Percentiles rank a stretch among this genome's conserved stretches.
These are phyloP conservation scores for Rubroboletus pulcherrimus DNA, from an alignment of 768 basidiomycete species.

Conservation along the genomic window DNA sequence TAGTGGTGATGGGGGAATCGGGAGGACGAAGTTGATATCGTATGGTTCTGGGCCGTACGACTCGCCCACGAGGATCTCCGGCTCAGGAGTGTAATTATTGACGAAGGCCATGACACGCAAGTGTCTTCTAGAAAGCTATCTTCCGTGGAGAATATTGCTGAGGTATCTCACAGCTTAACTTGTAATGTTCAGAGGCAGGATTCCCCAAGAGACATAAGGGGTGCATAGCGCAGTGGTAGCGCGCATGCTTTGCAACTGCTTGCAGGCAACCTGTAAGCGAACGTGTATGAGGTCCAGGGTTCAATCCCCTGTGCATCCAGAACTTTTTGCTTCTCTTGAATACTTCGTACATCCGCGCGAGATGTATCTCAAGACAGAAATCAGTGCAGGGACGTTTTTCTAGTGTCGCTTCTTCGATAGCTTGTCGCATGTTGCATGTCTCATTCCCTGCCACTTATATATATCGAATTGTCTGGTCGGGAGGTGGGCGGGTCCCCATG, in stretches of 20 bases:
- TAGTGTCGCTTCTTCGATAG: not conserved
- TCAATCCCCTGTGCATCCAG: slow-evolving; percentile 41
- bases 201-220: not conserved
- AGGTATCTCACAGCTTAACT: not conserved
- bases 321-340: slow-evolving; percentile 7
- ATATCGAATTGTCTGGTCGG: not conserved
- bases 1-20: slow-evolving; percentile 1
- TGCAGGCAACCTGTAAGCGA: not conserved
- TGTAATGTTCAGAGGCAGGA: not conserved
- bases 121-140: not conserved
- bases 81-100: not conserved
- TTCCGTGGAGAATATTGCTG: too few species aligned
- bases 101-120: not conserved
- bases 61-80: not conserved
- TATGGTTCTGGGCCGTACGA: not conserved
- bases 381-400: not conserved
- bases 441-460: too few species aligned
- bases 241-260: slow-evolving; percentile 37
- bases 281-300: slow-evolving; percentile 40
- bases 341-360: not conserved
- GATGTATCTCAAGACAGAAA: not conserved
- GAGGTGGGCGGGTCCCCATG: not conserved
- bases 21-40: slow-evolving; percentile 22
- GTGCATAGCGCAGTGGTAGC: slow-evolving; percentile 34
- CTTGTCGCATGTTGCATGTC: not conserved